Evolutionary conservation across 2,329 filamentous ascomycete species (phyloP), one percentile per base, ranked within the genome.

Genomic region (Knoxdaviesia proteae): DNA sequence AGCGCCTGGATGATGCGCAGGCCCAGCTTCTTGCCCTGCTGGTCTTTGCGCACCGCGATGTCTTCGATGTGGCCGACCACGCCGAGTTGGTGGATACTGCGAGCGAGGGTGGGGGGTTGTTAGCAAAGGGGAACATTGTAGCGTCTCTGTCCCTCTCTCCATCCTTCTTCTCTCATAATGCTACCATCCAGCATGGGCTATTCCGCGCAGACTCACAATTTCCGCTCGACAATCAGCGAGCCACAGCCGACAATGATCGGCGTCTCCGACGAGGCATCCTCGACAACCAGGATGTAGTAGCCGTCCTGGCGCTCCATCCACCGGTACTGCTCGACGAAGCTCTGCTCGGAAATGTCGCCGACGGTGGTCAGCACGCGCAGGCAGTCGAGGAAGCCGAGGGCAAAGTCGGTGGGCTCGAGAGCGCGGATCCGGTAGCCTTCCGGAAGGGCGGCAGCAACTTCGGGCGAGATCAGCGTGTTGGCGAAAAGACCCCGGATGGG

Each of bases 21-120:
- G 5, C 90, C 90, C 38, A 96, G 69, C 64, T 94, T 94, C 74
- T 96, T 94, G 51, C 90, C 90, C 62, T 96, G 90, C 63, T 96
- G 86, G 53, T 92, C 83, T 62, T 87, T 86, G 49, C 83, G 77
- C 35, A 98, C 87, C 11, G 88, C 87, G 57, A 98, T 94, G 58
- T 98, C 90, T 61, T 96, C 90, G 60, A 96, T 94, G 61, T 96
- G 90, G 8, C 88, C 90, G 31, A 94, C 88, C 29, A 79, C 64
- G 41, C 83, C 83, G 38, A 90, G 71, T 51, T 73, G 74, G 58
- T 88, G 83, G 52, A 90, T 87, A 58, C 77, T 81, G 51, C 50
- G 35, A 32, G 32, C 8, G 9, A 20, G 20, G 20, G 20, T 20
- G 20, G 20, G 20, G 39, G 34, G 11, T 5, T 8, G 40, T 42